These are phyloP conservation scores for Rhodomyrtus tomentosa DNA, from an alignment of 345 rosid species.

Conservation along the genomic window DNA sequence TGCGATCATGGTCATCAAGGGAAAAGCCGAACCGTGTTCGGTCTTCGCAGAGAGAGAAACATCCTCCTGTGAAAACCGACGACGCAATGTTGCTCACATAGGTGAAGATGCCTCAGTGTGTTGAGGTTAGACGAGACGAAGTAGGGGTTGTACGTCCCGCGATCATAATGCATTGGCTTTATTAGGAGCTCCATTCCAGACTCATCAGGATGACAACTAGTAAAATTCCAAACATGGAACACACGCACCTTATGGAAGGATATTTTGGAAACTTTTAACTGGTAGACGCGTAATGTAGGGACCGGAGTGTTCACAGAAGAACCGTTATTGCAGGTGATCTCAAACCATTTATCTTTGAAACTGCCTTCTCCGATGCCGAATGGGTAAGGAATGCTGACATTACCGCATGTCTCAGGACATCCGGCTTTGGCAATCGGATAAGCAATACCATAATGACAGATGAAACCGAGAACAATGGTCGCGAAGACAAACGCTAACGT, in stretches of 20 bases:
- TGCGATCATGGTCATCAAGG: neutral
- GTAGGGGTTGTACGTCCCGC: neutral
- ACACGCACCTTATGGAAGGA: neutral
- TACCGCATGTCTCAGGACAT: slow-evolving; percentile 7
- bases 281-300: neutral
- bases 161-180: neutral
- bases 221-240: neutral
- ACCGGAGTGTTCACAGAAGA: neutral
- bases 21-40: neutral
- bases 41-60: slow-evolving; percentile 1
- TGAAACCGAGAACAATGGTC: neutral
- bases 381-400: slow-evolving; percentile 5
- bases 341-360: neutral
- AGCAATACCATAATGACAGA: neutral
- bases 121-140: slow-evolving; percentile 1
- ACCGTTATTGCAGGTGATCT: slow-evolving; percentile 2
- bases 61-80: neutral
- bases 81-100: neutral
- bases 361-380: slow-evolving; percentile 5
- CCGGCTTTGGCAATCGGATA: neutral
- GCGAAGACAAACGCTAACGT: neutral
- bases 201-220: neutral
- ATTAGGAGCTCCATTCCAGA: neutral
- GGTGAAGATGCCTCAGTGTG: slow-evolving; percentile 1
- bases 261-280: neutral